phyloP scores from a whole-genome alignment of 139 green algal species.

The Prasinococcaceae sp. region DNA sequence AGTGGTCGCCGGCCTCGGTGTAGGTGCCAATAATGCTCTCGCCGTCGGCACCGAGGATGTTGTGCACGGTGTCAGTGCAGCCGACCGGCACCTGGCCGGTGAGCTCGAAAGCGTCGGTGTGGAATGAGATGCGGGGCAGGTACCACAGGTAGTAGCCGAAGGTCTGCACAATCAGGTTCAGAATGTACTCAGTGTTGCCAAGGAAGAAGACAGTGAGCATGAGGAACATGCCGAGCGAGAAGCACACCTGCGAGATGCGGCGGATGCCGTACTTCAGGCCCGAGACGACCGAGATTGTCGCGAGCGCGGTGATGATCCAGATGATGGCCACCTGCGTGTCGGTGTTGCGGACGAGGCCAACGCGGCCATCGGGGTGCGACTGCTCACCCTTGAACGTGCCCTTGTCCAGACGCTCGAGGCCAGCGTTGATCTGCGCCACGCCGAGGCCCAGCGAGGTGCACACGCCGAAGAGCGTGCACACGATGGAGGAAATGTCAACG shows the following conservation, averaged over 20 bases:
- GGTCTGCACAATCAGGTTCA: slow-evolving; percentile 18
- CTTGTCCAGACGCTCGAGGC: slow-evolving; percentile 9
- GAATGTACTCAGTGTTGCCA: slow-evolving; percentile 15
- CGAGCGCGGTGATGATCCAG: slow-evolving; percentile 19
- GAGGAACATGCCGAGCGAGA: slow-evolving; percentile 10
- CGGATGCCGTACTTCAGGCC: slow-evolving; percentile 20
- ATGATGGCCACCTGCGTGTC: slow-evolving; percentile 15
- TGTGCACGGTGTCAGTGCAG: not conserved
- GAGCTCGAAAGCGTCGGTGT: slow-evolving; percentile 12
- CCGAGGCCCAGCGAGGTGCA: slow-evolving; percentile 25
- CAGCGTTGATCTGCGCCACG: slow-evolving; percentile 9
- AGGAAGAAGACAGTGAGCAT: slow-evolving; percentile 6
- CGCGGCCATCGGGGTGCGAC: not conserved
- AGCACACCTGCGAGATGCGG: slow-evolving; percentile 15
- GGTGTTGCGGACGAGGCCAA: too few relatives aligned
- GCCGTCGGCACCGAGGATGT: slow-evolving; percentile 1
- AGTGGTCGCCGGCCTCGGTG: too few relatives aligned
- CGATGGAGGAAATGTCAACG: slow-evolving; percentile 20
- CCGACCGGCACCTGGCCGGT: not conserved
- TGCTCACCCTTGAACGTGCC: not conserved
- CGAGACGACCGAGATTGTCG: slow-evolving; percentile 11
- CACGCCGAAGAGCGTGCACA: slow-evolving; percentile 21
- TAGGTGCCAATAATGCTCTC: too few relatives aligned
- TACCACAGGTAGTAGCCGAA: slow-evolving; percentile 14
- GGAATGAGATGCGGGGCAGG: not conserved